These are phyloP conservation scores for Colletotrichum lini DNA, from an alignment of 2,329 filamentous ascomycete genomes.

Conservation along the genomic window DNA sequence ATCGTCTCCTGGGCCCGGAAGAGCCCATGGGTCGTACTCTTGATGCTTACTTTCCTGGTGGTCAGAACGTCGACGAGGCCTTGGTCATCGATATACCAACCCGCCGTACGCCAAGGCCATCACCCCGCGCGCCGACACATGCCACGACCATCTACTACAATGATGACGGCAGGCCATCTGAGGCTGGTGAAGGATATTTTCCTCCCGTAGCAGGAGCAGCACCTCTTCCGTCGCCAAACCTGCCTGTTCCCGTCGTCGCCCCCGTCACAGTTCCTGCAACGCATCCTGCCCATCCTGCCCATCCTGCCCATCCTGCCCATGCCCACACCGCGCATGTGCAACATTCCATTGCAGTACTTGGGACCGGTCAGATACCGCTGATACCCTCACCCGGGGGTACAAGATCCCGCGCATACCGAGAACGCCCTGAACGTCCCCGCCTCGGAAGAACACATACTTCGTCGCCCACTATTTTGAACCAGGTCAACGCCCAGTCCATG, in stretches of 20 bases:
- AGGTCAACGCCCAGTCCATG: slow-evolving; percentile 58
- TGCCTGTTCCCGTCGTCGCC: slow-evolving; percentile 57
- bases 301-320: slow-evolving; percentile 40
- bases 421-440: slow-evolving; percentile 72
- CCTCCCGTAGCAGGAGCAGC: slow-evolving; percentile 70
- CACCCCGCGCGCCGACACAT: slow-evolving; percentile 72
- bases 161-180: slow-evolving; percentile 76
- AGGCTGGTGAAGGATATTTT: slow-evolving; percentile 86
- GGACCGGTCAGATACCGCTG: slow-evolving; percentile 83
- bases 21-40: slow-evolving; percentile 85
- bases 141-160: slow-evolving; percentile 66
- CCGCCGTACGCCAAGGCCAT: slow-evolving; percentile 83
- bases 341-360: slow-evolving; percentile 84
- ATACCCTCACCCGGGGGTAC: slow-evolving; percentile 86
- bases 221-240: slow-evolving; percentile 57
- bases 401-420: slow-evolving; percentile 68
- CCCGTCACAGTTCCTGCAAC: slow-evolving; percentile 53
- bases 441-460: slow-evolving; percentile 82
- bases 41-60: slow-evolving; percentile 87
- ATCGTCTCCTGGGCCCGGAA: slow-evolving; percentile 85
- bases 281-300: slow-evolving; percentile 50
- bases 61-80: slow-evolving; percentile 90
- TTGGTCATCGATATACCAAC: slow-evolving; percentile 89
- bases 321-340: slow-evolving; percentile 52
- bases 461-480: slow-evolving; percentile 79